Evolutionary conservation across 2,329 filamentous ascomycete genomes (phyloP).

Genomic region (Ophiostoma pallidulum): DNA sequence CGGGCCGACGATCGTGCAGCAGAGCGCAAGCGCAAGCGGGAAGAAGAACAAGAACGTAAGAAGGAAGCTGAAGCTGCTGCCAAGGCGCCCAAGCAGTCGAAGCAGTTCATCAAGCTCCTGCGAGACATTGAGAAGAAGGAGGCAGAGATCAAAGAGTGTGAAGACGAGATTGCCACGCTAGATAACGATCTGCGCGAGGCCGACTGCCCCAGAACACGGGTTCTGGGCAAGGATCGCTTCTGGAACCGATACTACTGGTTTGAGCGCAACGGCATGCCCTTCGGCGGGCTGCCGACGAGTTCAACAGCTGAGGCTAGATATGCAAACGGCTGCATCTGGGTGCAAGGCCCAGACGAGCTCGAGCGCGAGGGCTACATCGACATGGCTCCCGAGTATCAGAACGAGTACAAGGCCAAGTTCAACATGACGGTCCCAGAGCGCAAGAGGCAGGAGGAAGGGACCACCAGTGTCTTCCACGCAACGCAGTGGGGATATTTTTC

Average conservation of each 20-base stretch:
- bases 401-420: constrained; percentile 68
- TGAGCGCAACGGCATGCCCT: constrained; percentile 96
- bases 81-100: constrained; percentile 69
- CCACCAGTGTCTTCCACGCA: constrained; percentile 66
- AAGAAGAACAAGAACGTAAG: constrained; percentile 57
- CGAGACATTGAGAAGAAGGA: constrained; percentile 87
- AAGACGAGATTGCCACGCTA: constrained; percentile 73
- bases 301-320: constrained; percentile 83
- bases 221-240: constrained; percentile 89
- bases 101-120: constrained; percentile 77
- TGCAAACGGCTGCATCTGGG: constrained; percentile 91
- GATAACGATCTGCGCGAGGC: constrained; percentile 92
- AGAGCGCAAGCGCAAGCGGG: constrained; percentile 69
- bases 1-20: constrained; percentile 58
- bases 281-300: constrained; percentile 74
- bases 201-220: constrained; percentile 80
- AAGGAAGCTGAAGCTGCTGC: constrained; percentile 54
- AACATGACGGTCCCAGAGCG: constrained; percentile 77
- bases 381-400: constrained; percentile 57
- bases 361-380: constrained; percentile 83
- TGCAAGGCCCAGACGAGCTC: constrained; percentile 87
- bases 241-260: constrained; percentile 99
- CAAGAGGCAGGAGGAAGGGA: constrained; percentile 75
- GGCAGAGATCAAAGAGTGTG: constrained; percentile 66
- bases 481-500: constrained; percentile 88